phyloP scores from a whole-genome alignment of 2,329 filamentous ascomycete species.

The Ilyonectria mors-panacis region DNA sequence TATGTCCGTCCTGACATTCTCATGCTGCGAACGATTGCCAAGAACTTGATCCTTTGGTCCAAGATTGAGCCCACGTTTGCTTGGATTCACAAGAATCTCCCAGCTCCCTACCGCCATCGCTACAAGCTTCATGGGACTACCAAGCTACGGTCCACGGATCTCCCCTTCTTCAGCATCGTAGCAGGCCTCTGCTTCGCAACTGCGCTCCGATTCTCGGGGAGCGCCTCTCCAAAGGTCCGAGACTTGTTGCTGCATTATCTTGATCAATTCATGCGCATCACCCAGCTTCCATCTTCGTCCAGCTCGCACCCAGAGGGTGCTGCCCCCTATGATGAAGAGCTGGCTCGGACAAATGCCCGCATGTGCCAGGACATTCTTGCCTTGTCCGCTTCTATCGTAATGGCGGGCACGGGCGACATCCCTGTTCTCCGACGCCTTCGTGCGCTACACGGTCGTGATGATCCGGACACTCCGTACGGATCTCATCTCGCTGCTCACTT shows the following conservation, averaged over 20 bases:
- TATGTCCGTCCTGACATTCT: conserved; percentile 96
- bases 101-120: conserved; percentile 75
- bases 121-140: conserved; percentile 72
- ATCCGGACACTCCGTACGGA: conserved; percentile 89
- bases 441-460: conserved; percentile 88
- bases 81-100: conserved; percentile 85
- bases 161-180: conserved; percentile 94
- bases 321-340: conserved; percentile 82
- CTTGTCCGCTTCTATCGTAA: conserved; percentile 86
- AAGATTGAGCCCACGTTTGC: conserved; percentile 79
- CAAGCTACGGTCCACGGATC: conserved; percentile 82
- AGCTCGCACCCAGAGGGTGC: conserved; percentile 48
- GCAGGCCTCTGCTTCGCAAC: conserved; percentile 89
- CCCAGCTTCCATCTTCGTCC: conserved; percentile 65
- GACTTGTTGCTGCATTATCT: conserved; percentile 88
- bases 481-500: conserved; percentile 94
- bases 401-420: conserved; percentile 96
- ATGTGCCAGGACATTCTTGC: conserved; percentile 94
- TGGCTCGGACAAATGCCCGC: conserved; percentile 85
- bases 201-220: conserved; percentile 81
- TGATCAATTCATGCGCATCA: conserved; percentile 87
- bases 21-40: conserved; percentile 88
- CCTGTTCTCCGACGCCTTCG: conserved; percentile 87
- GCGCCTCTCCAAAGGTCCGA: conserved; percentile 77
- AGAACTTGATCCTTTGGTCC: conserved; percentile 94